Evolutionary conservation across 225 moss, liverwort and hornwort species (phyloP), one percentile per base, ranked within the genome.

Genomic region (Ulota crispa): DNA sequence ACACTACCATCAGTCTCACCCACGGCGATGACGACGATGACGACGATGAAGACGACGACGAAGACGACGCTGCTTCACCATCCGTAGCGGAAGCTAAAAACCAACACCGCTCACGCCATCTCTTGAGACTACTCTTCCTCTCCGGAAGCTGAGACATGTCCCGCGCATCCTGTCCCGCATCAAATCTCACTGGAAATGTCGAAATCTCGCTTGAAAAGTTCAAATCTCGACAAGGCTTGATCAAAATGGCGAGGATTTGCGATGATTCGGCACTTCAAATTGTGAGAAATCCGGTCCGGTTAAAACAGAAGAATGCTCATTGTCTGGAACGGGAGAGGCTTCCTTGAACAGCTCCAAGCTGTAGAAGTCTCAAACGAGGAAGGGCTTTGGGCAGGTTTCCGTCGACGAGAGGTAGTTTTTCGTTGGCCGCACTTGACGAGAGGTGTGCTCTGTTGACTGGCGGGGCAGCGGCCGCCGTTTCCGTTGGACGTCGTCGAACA

Each of bases 31-130:
- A 12, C 4, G 73, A 19, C 20, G 50, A 42, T 45, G 63, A 28
- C 43, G 74, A 30, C 0, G 42, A 42, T 3, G 43, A 43, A 12
- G 43, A 31, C 26, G 50, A 45, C 26, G 20, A 1, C 13, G 64
- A 21, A 36, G 82, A 9, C 26, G 83, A 32, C 26, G 50, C 24
- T 45, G 74, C 79, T 76, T 66, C 79, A 86, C 82, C 82, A 86
- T 82, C 86, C 43, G 78, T 56, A 62, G 77, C 63, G 62, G 69
- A 75, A 63, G 39, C 83, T 87, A 86, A 36, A 75, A 68, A 54
- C 41, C 68, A 36, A 5, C 19, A 36, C 14, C 82, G 37, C 68
- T 59, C 78, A 67, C 59, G 79, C 83, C 75, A 81, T 72, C 72
- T 18, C 81, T 34, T 71, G 30, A 18, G 59, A 11, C 56, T 31